These are phyloP conservation scores for Cryptococcus amylolentus DNA, from an alignment of 1,284 basidiomycete genomes.

Conservation along the genomic window DNA sequence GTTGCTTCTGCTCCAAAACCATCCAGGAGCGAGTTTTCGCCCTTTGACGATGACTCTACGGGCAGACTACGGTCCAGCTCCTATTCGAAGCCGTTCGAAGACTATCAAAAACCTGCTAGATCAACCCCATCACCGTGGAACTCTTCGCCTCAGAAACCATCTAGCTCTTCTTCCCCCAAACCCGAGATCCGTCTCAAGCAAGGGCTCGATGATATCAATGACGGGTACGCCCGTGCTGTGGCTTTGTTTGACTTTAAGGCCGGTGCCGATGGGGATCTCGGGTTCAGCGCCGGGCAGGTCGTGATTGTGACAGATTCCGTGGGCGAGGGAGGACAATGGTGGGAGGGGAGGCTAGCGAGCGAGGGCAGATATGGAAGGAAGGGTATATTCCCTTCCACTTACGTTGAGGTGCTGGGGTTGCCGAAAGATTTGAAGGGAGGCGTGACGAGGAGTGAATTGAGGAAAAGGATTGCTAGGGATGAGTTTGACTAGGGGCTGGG, in stretches of 20 bases:
- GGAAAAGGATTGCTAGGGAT: conserved; percentile 24
- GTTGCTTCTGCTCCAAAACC: background rate
- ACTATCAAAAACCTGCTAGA: conserved; percentile 6
- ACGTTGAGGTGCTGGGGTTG: conserved; percentile 54
- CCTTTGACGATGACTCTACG: conserved; percentile 16
- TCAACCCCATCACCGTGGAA: background rate
- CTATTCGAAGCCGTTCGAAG: conserved; percentile 17
- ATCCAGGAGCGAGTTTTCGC: conserved; percentile 10
- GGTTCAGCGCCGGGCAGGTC: conserved; percentile 78
- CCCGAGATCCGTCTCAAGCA: conserved; percentile 19
- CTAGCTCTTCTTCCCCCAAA: conserved; percentile 2
- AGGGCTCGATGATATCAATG: conserved; percentile 24
- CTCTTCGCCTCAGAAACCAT: background rate
- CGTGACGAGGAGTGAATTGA: conserved; percentile 29
- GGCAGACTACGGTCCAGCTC: conserved; percentile 12
- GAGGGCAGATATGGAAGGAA: conserved; percentile 41
- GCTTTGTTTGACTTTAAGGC: conserved; percentile 74
- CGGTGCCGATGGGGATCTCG: conserved; percentile 73
- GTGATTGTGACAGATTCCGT: conserved; percentile 72
- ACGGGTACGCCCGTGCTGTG: conserved; percentile 62
- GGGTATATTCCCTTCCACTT: conserved; percentile 60
- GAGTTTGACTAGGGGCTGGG: conserved; percentile 22
- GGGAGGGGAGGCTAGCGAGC: conserved; percentile 25
- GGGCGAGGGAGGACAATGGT: conserved; percentile 75
- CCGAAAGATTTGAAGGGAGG: conserved; percentile 34